Percentiles rank a stretch among this genome's conserved stretches.
Conservation (phyloP, 2,329 filamentous ascomycete genomes). For the Paramyrothecium roridum region DNA sequence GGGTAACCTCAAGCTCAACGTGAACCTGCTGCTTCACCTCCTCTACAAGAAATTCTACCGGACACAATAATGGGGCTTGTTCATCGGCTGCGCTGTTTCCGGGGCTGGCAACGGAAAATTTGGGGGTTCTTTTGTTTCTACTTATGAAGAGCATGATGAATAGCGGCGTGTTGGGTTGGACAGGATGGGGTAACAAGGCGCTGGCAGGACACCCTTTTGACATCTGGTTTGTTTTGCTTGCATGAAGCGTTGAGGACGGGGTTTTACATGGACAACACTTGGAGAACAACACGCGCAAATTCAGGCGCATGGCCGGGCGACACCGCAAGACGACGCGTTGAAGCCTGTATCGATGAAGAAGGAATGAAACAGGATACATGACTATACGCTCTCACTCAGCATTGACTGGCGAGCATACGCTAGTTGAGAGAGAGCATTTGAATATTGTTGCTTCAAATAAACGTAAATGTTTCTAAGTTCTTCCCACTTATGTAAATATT, state of each 20-base stretch:
- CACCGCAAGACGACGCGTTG: not conserved
- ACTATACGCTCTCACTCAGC: not conserved
- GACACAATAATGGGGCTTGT: constrained; percentile 47
- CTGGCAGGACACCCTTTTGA: not conserved
- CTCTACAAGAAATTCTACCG: constrained; percentile 99
- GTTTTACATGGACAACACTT: not conserved
- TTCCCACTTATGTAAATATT: not conserved
- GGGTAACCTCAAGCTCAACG: constrained; percentile 80
- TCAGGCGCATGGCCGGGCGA: not conserved
- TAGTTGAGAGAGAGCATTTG: not conserved
- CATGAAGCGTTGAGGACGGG: not conserved
- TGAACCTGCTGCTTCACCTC: constrained; percentile 93
- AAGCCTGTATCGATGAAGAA: not conserved
- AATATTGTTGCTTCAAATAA: not conserved
- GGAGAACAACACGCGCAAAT: not conserved
- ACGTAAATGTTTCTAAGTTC: not conserved
- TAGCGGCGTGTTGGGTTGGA: not conserved
- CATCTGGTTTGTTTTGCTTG: not conserved
- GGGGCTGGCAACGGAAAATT: not conserved
- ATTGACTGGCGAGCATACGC: not conserved
- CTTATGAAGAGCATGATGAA: not conserved
- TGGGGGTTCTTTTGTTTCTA: not conserved
- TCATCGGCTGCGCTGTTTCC: not conserved
- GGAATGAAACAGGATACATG: not conserved
- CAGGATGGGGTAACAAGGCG: not conserved